Conservation (phyloP, 2,329 filamentous ascomycete species). For the Fusarium burgessii region DNA sequence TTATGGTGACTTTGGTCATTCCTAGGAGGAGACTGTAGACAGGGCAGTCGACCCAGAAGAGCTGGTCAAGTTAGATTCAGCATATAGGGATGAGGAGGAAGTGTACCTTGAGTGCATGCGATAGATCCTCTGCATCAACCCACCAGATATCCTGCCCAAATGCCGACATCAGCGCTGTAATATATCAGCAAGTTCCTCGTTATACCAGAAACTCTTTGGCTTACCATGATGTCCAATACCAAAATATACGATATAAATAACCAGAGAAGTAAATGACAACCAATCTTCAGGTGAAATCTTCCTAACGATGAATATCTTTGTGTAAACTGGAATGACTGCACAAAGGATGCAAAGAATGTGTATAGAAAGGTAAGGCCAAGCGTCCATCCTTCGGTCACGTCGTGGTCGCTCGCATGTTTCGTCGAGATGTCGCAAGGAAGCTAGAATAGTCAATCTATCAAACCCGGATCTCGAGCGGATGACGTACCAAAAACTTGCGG, state of each 20-base stretch:
- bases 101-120: slow-evolving; percentile 15
- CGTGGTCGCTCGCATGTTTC: slow-evolving; percentile 3
- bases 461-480: accelerated
- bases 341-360: slow-evolving; percentile 12
- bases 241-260: slow-evolving; percentile 7
- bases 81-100: accelerated
- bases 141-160: slow-evolving; percentile 26
- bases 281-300: slow-evolving; percentile 18
- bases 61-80: background rate
- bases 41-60: slow-evolving; percentile 18
- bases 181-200: background rate
- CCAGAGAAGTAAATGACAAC: background rate
- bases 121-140: background rate
- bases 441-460: background rate
- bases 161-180: background rate
- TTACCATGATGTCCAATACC: slow-evolving; percentile 25
- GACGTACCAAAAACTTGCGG: background rate
- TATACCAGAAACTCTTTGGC: no score
- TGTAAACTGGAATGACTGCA: slow-evolving; percentile 12
- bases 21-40: slow-evolving; percentile 8
- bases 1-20: slow-evolving; percentile 16
- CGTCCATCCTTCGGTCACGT: slow-evolving; percentile 10
- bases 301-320: slow-evolving; percentile 5
- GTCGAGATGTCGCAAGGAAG: slow-evolving; percentile 10
- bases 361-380: slow-evolving; percentile 18